Evolutionary conservation across 495 filamentous ascomycete genomes (phyloP), one percentile per base, ranked within the genome.

Genomic region (Venustampulla echinocandica): DNA sequence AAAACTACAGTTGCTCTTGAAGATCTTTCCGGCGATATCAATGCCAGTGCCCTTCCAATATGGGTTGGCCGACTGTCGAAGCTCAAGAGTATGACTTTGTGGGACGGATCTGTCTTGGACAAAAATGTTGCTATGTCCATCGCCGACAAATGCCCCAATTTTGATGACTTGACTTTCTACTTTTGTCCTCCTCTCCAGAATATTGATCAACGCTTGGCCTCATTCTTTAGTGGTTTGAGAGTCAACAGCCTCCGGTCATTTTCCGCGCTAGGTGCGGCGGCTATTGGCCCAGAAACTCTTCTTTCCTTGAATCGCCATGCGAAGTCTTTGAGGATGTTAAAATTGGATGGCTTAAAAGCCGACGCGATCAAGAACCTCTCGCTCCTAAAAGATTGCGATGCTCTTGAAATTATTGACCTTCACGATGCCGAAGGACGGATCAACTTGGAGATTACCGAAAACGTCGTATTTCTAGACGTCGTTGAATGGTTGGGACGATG

Each of bases 231-330:
- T 22, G 65, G 66, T 1, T 62, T 89, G 10, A 68, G 54, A 6
- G 70, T 73, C 0, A 71, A 86, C 45, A 75, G 73, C 4, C 60
- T 90, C 0, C 68, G 68, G 42, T 71, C 68, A 9, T 79, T 89
- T 52, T 68, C 77, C 38, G 66, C 80, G 17, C 63, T 78, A 33
- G 72, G 75, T 50, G 54, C 61, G 17, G 69, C 71, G 27, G 59
- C 64, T 3, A 65, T 84, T 27, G 73, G 69, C 4, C 54, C 63
- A 3, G 67, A 78, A 35, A 76, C 75, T 4, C 75, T 84, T 33
- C 59, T 68, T 33, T 76, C 79, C 2, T 49, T 90, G n/a, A 70
- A 66, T 38, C 54, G 57, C 17, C 84, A 88, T 54, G 54, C 69
- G 2, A 42, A 63, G 11, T 78, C 81, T 9, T 61, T 90, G 17